Evolutionary conservation across 1,284 basidiomycete species (phyloP).

Genomic region (Moniliophthora roreri): DNA sequence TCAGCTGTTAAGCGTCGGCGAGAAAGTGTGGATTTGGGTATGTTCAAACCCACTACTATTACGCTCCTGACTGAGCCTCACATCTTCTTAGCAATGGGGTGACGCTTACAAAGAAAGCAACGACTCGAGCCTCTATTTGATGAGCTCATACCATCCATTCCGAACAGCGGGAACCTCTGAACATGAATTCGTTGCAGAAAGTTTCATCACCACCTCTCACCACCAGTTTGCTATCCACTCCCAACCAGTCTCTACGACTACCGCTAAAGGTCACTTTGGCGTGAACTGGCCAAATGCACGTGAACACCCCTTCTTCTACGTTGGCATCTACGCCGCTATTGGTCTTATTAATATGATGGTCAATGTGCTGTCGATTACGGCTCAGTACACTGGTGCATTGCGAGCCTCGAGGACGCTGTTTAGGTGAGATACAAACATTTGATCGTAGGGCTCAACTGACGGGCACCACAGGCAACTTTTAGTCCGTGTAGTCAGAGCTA

Average conservation of each 20-base stretch:
- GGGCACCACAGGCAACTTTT: slow-evolving; percentile 41
- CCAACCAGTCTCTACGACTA: slow-evolving; percentile 19
- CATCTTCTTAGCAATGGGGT: slow-evolving; percentile 51
- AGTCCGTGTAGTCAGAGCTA: slow-evolving; percentile 60
- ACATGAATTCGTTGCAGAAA: slow-evolving; percentile 39
- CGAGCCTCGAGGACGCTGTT: slow-evolving; percentile 63
- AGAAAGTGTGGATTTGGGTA: slow-evolving; percentile 78
- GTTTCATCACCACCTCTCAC: slow-evolving; percentile 37
- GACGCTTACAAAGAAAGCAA: slow-evolving; percentile 47
- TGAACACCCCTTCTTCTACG: slow-evolving; percentile 62
- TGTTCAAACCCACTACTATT: neutral
- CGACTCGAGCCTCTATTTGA: neutral
- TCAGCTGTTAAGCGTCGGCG: slow-evolving; percentile 50
- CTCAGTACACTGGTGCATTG: slow-evolving; percentile 63
- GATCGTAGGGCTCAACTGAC: neutral
- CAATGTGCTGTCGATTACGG: slow-evolving; percentile 43
- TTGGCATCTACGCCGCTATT: slow-evolving; percentile 61
- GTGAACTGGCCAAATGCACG: slow-evolving; percentile 41
- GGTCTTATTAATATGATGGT: slow-evolving; percentile 47
- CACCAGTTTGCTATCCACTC: slow-evolving; percentile 18
- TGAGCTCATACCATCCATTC: slow-evolving; percentile 5
- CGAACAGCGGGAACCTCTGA: slow-evolving; percentile 22
- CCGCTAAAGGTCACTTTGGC: slow-evolving; percentile 22
- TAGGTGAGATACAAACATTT: slow-evolving; percentile 27
- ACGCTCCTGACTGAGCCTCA: neutral